Percentiles rank a stretch among this genome's conserved stretches.
Evolutionary conservation across 2,329 filamentous ascomycete genomes (phyloP).

Genomic region (Dactylonectria macrodidyma): DNA sequence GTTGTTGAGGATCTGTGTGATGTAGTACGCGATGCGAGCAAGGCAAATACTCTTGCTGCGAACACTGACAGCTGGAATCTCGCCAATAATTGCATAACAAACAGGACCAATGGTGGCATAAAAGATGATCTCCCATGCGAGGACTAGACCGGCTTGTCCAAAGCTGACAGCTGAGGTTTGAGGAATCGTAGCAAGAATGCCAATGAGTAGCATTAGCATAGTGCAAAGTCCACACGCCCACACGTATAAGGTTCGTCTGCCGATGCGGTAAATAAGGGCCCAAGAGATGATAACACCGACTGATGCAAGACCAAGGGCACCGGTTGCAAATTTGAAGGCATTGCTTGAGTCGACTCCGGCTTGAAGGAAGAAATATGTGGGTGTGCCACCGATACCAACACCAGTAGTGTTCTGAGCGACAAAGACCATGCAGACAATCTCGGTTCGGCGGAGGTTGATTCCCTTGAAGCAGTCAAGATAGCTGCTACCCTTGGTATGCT

Average conservation of each 20-base stretch:
- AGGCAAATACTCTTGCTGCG: constrained; percentile 57
- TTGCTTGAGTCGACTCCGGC: constrained; percentile 25
- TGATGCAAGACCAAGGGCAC: constrained; percentile 37
- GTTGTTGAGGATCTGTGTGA: constrained; percentile 44
- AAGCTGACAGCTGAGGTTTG: constrained; percentile 44
- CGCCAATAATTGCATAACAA: constrained; percentile 57
- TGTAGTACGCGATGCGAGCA: constrained; percentile 48
- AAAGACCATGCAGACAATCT: constrained; percentile 55
- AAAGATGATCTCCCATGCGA: constrained; percentile 59
- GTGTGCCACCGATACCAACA: constrained; percentile 14
- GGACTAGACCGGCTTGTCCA: constrained; percentile 53
- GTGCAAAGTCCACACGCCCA: constrained; percentile 32
- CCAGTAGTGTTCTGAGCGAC: constrained; percentile 16
- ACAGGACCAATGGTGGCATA: constrained; percentile 58
- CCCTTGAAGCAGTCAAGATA: constrained; percentile 66
- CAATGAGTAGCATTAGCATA: constrained; percentile 23
- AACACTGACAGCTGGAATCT: constrained; percentile 55
- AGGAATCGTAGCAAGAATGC: constrained; percentile 19
- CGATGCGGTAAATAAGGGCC: constrained; percentile 35
- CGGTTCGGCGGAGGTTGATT: constrained; percentile 60
- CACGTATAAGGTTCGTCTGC: constrained; percentile 35
- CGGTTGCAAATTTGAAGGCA: constrained; percentile 37
- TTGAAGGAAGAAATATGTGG: constrained; percentile 22
- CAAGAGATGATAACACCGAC: constrained; percentile 37
- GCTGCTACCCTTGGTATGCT: constrained; percentile 55